These are phyloP conservation scores for Macrolepiota fuliginosa DNA, from an alignment of 768 basidiomycete species.

Conservation along the genomic window DNA sequence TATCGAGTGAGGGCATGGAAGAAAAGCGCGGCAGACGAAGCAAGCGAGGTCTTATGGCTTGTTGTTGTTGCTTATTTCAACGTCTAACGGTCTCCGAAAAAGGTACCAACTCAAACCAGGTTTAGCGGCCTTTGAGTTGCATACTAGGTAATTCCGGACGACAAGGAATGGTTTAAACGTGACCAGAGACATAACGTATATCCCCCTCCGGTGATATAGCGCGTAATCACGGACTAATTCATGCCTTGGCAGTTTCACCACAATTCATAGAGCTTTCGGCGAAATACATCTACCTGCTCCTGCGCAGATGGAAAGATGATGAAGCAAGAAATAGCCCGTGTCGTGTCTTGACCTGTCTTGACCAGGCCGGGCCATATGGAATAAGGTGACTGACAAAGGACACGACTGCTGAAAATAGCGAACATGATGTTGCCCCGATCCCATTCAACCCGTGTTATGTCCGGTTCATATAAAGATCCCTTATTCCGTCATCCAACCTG, in stretches of 20 bases:
- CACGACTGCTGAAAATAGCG: slow-evolving; percentile 10
- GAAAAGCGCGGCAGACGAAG: slow-evolving; percentile 26
- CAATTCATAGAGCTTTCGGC: slow-evolving; percentile 20
- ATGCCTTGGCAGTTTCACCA: slow-evolving; percentile 20
- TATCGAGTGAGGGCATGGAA: slow-evolving; percentile 27
- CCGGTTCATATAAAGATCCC: slow-evolving; percentile 16
- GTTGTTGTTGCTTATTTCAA: slow-evolving; percentile 24
- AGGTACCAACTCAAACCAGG: slow-evolving; percentile 37
- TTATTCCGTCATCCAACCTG: slow-evolving; percentile 3
- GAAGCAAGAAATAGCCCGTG: background rate
- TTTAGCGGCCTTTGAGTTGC: slow-evolving; percentile 28
- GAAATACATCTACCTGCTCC: slow-evolving; percentile 13
- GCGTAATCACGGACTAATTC: slow-evolving; percentile 25
- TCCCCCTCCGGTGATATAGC: slow-evolving; percentile 31
- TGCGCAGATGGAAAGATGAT: background rate
- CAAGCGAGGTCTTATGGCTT: slow-evolving; percentile 30
- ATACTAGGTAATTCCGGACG: slow-evolving; percentile 35
- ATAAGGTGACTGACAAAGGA: background rate
- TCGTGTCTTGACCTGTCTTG: too few species aligned
- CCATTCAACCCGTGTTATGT: slow-evolving; percentile 21
- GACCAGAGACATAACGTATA: slow-evolving; percentile 29
- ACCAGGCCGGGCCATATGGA: background rate
- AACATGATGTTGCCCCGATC: slow-evolving; percentile 12
- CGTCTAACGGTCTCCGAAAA: slow-evolving; percentile 30
- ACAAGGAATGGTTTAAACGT: slow-evolving; percentile 31